Conservation (phyloP, 2,329 filamentous ascomycete genomes). For the Pseudocercospora cruenta region DNA sequence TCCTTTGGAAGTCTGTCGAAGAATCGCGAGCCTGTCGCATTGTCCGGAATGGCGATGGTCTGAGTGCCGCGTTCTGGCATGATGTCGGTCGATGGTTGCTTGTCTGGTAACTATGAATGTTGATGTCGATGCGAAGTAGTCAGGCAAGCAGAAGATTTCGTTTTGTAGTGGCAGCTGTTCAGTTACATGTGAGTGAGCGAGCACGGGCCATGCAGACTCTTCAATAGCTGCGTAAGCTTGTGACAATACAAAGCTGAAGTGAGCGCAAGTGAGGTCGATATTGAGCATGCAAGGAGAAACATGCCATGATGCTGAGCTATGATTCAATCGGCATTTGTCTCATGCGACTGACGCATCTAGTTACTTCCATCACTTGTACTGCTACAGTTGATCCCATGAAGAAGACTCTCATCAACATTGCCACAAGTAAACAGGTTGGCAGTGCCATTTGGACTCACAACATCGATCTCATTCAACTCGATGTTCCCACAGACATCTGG, state of each 20-base stretch:
- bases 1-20: neutral
- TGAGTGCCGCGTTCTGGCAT: neutral
- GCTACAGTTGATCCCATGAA: constrained; percentile 39
- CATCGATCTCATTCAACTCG: constrained; percentile 35
- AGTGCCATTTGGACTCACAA: constrained; percentile 32
- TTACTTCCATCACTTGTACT: constrained; percentile 22
- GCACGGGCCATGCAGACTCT: too few relatives aligned
- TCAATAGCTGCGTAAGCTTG: too few relatives aligned
- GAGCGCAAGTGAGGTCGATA: too few relatives aligned
- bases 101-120: too few relatives aligned
- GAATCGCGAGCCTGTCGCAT: neutral
- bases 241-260: too few relatives aligned
- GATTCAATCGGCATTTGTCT: neutral
- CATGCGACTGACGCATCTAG: constrained; percentile 2
- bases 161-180: too few relatives aligned
- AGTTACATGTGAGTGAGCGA: too few relatives aligned
- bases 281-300: neutral
- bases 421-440: constrained; percentile 38
- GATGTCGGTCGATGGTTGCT: neutral
- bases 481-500: constrained; percentile 57
- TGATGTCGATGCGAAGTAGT: too few relatives aligned
- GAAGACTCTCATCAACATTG: constrained; percentile 35
- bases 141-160: too few relatives aligned
- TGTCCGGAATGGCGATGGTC: neutral
- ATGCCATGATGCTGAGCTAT: neutral